Evolutionary conservation across 2,329 filamentous ascomycete genomes (phyloP), one percentile per base, ranked within the genome.

Genomic region (Tothia fuscella): DNA sequence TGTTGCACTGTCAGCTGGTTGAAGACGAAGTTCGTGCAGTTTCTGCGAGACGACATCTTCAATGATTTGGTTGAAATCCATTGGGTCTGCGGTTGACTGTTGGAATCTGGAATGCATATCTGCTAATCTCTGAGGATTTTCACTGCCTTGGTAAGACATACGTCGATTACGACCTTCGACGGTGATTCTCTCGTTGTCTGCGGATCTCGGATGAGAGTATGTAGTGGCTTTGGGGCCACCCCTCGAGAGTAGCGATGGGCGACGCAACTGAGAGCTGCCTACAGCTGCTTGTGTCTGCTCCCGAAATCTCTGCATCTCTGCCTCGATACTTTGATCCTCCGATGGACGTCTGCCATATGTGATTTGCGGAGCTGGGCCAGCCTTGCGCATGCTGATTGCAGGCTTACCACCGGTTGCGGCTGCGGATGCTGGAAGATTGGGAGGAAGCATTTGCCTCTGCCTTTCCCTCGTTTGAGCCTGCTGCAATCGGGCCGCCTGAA

Each of bases 211-310:
- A 12, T 43, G 21, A 31, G 41, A 37, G 41, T 43, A 43, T 17
- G 41, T 37, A n/a, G 32, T 43, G 20, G 41, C 33, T 33, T 43
- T 43, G 33, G 41, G 37, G 14, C 22, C 41, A 29, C 41, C 41
- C 17, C 41, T 43, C 19, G 41, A 43, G n/a, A 33, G 32, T 19
- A 37, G 24, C 12, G 41, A 43, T 3, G 41, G 41, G n/a, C 41
- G 34, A 17, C 41, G 41, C 14, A n/a, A 20, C 17, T 31, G 10
- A 26, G 41, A 43, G 6, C 21, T 28, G 33, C 41, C 41, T 12
- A 32, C 17, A 14, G 31, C 10, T 10, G 10, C 16, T 7, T 14
- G 35, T 22, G 35, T 38, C 12, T 20, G 32, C 4, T 32, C 24
- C 17, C 41, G 41, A 6, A 38, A 6, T 9, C 32, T 12, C 12